Conservation (phyloP, 2,329 filamentous ascomycete species). For the Calonectria leucothoes region DNA sequence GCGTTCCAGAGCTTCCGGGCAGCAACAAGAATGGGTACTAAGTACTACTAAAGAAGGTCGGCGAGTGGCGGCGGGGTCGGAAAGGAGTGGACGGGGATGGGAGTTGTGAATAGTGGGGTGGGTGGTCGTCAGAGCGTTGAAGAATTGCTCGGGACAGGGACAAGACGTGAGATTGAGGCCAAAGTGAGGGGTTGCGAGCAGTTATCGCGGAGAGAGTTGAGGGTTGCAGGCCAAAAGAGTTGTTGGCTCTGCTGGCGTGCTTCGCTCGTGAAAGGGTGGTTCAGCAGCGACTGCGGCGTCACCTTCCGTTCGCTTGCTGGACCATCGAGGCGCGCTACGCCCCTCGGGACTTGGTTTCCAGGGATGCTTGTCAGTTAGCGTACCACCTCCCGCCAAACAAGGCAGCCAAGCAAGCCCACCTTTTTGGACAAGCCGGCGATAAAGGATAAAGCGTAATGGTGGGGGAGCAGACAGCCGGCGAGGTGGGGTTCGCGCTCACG, state of each 20-base stretch:
- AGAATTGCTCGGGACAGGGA: constrained; percentile 26
- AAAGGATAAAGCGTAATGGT: constrained; percentile 32
- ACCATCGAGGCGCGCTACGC: neutral
- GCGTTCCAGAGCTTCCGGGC: constrained; percentile 28
- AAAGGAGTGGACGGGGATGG: constrained; percentile 28
- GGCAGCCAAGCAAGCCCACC: constrained; percentile 5
- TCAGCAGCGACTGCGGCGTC: constrained; percentile 22
- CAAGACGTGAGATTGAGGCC: neutral
- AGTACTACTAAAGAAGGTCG: no score
- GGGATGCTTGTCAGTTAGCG: constrained; percentile 32
- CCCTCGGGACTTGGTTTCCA: constrained; percentile 21
- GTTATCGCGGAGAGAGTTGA: constrained; percentile 16
- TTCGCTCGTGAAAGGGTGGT: constrained; percentile 6
- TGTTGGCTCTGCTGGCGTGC: constrained; percentile 8
- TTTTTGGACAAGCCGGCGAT: constrained; percentile 20
- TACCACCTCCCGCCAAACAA: neutral
- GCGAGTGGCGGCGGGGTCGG: constrained; percentile 41
- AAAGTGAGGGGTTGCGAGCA: neutral
- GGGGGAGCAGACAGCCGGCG: constrained; percentile 22
- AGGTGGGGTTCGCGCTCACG: constrained; percentile 35
- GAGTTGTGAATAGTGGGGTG: constrained; percentile 11
- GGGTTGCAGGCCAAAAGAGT: constrained; percentile 17
- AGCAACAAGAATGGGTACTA: constrained; percentile 14
- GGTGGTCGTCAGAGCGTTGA: neutral
- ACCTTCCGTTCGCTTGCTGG: neutral